These are phyloP conservation scores for Luvunga scandens DNA, from an alignment of 345 rosid species.

Conservation along the genomic window DNA sequence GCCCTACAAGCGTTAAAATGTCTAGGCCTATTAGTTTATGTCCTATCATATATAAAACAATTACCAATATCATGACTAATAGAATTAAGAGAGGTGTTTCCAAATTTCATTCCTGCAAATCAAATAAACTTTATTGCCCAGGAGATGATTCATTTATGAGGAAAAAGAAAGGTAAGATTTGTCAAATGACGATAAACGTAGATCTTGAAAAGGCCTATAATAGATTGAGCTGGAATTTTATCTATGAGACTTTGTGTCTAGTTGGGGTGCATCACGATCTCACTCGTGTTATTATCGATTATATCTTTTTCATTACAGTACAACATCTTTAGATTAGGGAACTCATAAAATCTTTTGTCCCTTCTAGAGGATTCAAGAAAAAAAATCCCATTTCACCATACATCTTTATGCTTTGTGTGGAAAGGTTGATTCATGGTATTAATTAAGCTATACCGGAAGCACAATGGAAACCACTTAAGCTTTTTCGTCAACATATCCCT, in stretches of 20 bases:
- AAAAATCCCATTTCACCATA: background rate
- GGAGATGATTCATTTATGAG: too few species aligned
- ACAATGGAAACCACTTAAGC: background rate
- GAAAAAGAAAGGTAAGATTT: background rate
- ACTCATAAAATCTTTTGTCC: background rate
- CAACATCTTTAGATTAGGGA: background rate
- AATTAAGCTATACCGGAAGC: background rate
- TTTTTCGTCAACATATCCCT: too few species aligned
- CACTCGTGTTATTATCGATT: background rate
- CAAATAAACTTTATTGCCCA: rapidly evolving
- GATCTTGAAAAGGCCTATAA: background rate
- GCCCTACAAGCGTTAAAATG: background rate
- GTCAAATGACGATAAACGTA: background rate
- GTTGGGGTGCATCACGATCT: background rate
- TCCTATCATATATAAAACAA: background rate
- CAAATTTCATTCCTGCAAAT: background rate
- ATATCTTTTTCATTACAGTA: background rate
- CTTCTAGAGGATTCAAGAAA: background rate
- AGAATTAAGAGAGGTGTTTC: background rate
- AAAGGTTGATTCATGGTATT: background rate
- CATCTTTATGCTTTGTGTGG: background rate
- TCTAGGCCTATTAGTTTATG: background rate
- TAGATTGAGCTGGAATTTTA: background rate
- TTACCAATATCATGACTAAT: background rate
- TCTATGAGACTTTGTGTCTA: background rate